These are phyloP conservation scores for Cytauxzoon felis DNA, from an alignment of 169 alveolate species.

Conservation along the genomic window DNA sequence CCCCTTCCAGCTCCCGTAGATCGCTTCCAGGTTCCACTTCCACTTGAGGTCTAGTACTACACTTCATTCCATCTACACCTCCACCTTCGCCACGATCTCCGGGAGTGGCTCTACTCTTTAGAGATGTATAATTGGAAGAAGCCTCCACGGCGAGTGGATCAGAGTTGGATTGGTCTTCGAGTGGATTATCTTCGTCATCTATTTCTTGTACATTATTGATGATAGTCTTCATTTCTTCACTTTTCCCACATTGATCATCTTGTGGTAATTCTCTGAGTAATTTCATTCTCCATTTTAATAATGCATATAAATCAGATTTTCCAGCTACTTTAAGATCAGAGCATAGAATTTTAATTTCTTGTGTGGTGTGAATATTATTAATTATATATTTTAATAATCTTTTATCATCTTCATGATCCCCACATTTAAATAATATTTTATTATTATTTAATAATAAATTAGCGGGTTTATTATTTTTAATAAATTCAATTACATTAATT, in stretches of 20 bases:
- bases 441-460: constrained; percentile 65
- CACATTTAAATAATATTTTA: constrained; percentile 56
- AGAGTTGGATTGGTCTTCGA: no score
- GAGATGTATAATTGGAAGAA: no score
- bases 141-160: no score
- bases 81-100: no score
- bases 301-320: constrained; percentile 75
- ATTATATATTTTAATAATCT: constrained; percentile 38
- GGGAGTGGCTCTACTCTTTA: no score
- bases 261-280: constrained; percentile 28
- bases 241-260: not conserved
- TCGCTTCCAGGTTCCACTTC: no score
- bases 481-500: constrained; percentile 66
- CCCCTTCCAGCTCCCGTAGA: no score
- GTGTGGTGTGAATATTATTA: constrained; percentile 67
- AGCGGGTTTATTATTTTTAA: constrained; percentile 74
- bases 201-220: not conserved
- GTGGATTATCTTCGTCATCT: not conserved
- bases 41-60: no score
- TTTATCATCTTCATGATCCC: constrained; percentile 35
- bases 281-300: constrained; percentile 84
- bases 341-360: constrained; percentile 73
- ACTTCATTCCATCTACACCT: constrained; percentile 30
- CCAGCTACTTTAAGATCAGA: constrained; percentile 83
- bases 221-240: constrained; percentile 11